Conservation (phyloP, 768 basidiomycete species). For the Podaxis sp. region DNA sequence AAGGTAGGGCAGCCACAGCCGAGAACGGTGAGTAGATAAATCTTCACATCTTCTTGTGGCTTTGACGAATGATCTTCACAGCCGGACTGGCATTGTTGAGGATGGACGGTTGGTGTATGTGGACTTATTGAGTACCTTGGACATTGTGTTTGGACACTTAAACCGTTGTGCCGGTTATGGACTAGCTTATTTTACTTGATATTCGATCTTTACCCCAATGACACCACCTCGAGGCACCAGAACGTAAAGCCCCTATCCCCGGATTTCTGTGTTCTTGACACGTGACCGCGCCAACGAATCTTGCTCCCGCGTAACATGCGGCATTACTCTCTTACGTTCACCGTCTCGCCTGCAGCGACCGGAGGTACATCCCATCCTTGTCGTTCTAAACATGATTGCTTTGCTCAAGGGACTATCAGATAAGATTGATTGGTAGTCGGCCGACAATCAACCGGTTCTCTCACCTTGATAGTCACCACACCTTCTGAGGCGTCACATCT, state of each 20-base stretch:
- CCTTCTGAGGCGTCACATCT: constrained; percentile 1
- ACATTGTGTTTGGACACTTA: not conserved
- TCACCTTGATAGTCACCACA: not conserved
- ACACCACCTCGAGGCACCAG: not conserved
- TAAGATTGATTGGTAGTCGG: constrained; percentile 1
- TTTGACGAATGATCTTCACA: not conserved
- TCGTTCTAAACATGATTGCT: not conserved
- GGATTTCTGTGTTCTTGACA: not conserved
- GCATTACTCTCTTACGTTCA: not conserved
- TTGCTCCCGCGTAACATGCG: not conserved
- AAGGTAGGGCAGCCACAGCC: constrained; percentile 20
- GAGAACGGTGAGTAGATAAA: constrained; percentile 26
- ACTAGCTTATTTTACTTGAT: not conserved
- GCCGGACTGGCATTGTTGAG: constrained; percentile 11
- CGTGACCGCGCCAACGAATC: not conserved
- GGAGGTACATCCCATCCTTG: not conserved
- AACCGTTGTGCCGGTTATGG: not conserved
- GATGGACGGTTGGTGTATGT: not conserved
- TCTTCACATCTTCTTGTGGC: no score
- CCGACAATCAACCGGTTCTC: constrained; percentile 3
- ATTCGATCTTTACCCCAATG: not conserved
- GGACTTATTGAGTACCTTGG: not conserved
- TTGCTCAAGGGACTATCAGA: constrained; percentile 3
- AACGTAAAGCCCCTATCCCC: not conserved
- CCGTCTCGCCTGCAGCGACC: not conserved